Base-by-base conservation (phyloP, 768 basidiomycete genomes). In the Collybiopsis luxurians region DNA sequence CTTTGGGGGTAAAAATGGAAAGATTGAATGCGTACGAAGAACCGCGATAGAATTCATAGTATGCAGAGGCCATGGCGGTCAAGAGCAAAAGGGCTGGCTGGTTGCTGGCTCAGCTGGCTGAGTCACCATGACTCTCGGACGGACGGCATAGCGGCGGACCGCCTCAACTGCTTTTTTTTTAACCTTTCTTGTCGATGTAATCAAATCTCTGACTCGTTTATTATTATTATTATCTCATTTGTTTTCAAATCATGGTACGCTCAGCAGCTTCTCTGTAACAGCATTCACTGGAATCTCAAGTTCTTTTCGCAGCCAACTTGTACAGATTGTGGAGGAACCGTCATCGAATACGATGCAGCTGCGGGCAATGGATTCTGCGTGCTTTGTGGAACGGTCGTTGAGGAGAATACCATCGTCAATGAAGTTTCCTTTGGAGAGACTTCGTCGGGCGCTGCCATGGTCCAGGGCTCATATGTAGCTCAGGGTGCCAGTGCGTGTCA, bases 381-480 rank as follows among this genome's bases (percentile, higher is more conserved):
- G 1, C 76, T 81, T 62, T 98, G 95, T 63, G 93, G 92, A 45
- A 90, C 87, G 6, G 94, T 98, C 17, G 78, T 96, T 10, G 93
- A 96, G 72, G 92, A 97, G 71, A 95, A 93, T 66, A 85, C 89
- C 2, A 94, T 98, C 58, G 92, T 98, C 10, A 90, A 88, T 60
- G 97, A 99, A 68, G 84, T 99, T 55, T 85, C 87, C 1, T 99
- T 99, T 63, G 93, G 94, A n/a, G 97, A 99, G 77, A 90, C 90
- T 3, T 82, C 89, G 11, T 81, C 83, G 27, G 97, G 97, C 24
- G 92, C 95, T 4, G 95, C 96, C 1, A 92, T 98, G 79, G 95
- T 97, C 1, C 90, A 95, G 65, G 97, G 97, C 2, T 87, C 89
- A 2, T 97, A 91, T 64, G 93, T 99, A 12, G 91, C 83, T 0